These are phyloP conservation scores for Paecilomyces dactylethromorphus DNA, from an alignment of 2,329 filamentous ascomycete species.

Conservation along the genomic window DNA sequence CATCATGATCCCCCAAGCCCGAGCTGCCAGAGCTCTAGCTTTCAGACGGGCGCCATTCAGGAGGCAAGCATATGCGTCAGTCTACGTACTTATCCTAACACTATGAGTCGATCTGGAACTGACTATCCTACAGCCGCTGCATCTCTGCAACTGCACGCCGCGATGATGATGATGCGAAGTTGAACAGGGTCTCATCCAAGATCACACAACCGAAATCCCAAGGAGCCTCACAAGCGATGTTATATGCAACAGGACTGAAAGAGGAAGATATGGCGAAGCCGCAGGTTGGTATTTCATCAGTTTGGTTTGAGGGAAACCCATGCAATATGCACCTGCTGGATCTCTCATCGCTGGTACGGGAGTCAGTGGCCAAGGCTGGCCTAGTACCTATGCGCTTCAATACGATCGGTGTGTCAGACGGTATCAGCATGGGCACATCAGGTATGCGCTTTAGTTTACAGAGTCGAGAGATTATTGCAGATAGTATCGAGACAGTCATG, in stretches of 20 bases:
- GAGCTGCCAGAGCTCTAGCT: neutral
- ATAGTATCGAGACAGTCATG: neutral
- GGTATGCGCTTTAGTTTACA: neutral
- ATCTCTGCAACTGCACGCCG: neutral
- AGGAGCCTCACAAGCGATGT: neutral
- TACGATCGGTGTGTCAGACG: neutral
- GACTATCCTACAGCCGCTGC: neutral
- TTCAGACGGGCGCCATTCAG: neutral
- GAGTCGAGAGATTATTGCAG: neutral
- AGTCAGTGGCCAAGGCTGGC: neutral
- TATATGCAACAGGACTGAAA: neutral
- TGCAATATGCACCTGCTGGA: neutral
- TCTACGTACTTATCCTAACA: neutral
- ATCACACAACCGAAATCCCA: neutral
- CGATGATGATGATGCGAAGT: neutral
- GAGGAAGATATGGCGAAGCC: neutral
- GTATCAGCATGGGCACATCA: neutral
- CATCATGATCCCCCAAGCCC: neutral
- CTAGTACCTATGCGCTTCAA: neutral
- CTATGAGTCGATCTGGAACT: neutral
- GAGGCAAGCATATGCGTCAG: neutral
- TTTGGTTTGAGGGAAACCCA: neutral
- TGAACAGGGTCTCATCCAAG: neutral
- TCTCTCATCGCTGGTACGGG: neutral
- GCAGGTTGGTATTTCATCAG: neutral